Percentiles rank a stretch among this genome's conserved stretches.
Evolutionary conservation across 2,329 filamentous ascomycete genomes (phyloP).

Genomic region (Aspergillus tamarii): DNA sequence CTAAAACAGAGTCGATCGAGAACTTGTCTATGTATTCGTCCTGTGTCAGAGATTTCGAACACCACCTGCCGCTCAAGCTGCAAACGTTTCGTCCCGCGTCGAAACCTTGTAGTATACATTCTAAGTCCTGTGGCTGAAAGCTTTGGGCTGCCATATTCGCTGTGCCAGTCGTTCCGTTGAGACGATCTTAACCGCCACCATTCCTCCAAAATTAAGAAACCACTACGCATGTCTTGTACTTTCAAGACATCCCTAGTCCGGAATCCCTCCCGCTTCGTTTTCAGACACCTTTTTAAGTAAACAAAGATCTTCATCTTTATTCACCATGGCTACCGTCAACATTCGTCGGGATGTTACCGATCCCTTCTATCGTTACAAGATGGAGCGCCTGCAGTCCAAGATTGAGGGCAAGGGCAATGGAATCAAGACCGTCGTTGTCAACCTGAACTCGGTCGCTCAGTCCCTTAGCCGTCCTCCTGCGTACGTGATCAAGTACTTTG

Average conservation of each 20-base stretch:
- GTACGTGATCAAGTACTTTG: constrained; percentile 99
- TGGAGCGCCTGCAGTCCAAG: constrained; percentile 98
- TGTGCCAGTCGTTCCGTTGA: constrained; percentile 27
- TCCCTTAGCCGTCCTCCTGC: constrained; percentile 89
- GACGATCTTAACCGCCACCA: constrained; percentile 40
- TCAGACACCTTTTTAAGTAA: constrained; percentile 31
- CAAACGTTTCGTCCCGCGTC: constrained; percentile 94
- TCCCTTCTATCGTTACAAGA: constrained; percentile 99
- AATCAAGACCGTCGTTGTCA: constrained; percentile 98
- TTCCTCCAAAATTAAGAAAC: constrained; percentile 28
- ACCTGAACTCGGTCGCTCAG: constrained; percentile 88
- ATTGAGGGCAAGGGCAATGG: constrained; percentile 99
- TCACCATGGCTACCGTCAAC: constrained; percentile 95
- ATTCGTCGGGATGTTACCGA: constrained; percentile 97
- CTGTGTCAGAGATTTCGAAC: constrained; percentile 91
- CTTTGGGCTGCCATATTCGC: constrained; percentile 32
- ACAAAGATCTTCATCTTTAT: constrained; percentile 34
- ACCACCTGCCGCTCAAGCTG: constrained; percentile 92
- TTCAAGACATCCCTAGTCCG: constrained; percentile 50
- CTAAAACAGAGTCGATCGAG: constrained; percentile 36
- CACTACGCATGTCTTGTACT: constrained; percentile 64
- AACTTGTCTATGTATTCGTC: constrained; percentile 97
- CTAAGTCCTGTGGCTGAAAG: constrained; percentile 88
- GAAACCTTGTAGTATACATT: constrained; percentile 88
- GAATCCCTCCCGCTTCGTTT: constrained; percentile 39